Conservation (phyloP, 2,329 filamentous ascomycete genomes). For the Immersiporthe knoxdaviesiana region DNA sequence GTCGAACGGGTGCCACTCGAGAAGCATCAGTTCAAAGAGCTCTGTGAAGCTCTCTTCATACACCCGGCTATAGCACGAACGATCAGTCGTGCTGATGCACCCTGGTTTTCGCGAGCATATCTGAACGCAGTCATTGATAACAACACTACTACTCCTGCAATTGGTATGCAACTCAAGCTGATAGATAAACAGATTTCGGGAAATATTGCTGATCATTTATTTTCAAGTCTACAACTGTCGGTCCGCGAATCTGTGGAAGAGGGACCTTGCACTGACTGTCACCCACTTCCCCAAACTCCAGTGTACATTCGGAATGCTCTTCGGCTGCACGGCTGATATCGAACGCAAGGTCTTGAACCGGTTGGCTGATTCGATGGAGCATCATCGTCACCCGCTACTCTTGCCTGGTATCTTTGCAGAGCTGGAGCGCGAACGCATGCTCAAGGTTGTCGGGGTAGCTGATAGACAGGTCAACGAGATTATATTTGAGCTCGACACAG, state of each 20-base stretch:
- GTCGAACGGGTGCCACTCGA: neutral
- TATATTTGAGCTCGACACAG: neutral
- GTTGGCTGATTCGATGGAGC: neutral
- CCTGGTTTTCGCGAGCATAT: neutral
- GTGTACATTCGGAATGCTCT: neutral
- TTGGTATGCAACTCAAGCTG: neutral
- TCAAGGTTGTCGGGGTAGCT: neutral
- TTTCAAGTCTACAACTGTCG: conserved; percentile 1
- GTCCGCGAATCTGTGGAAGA: neutral
- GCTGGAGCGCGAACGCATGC: neutral
- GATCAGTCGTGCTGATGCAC: neutral
- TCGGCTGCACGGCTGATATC: neutral
- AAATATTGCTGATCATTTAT: neutral
- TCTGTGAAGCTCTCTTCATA: neutral
- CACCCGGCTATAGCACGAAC: neutral
- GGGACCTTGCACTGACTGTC: neutral
- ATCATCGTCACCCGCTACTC: neutral
- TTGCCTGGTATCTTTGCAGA: neutral
- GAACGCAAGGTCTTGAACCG: neutral
- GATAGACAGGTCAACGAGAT: neutral
- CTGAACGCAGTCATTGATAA: neutral
- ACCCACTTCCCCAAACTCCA: neutral
- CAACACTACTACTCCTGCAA: neutral
- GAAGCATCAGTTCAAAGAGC: neutral
- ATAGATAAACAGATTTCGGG: neutral